Conservation (phyloP, 768 basidiomycete genomes). For the Lactarius hatsudake region DNA sequence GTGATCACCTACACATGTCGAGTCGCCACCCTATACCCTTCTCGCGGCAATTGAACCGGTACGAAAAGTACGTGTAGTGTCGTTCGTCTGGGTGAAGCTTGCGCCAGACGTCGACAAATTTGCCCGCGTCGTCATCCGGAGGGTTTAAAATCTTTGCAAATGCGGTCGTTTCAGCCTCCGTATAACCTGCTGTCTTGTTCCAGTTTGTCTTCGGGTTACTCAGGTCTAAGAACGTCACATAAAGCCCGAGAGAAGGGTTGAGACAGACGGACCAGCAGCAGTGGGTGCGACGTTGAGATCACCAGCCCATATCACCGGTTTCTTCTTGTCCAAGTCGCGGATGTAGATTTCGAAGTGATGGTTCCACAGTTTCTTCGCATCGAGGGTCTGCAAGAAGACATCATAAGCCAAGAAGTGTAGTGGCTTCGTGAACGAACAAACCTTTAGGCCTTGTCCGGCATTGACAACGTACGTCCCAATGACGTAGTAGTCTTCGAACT, state of each 20-base stretch:
- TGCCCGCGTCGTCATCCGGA: constrained; percentile 36
- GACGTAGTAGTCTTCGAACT: constrained; percentile 67
- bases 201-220: constrained; percentile 69
- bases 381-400: constrained; percentile 53
- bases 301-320: constrained; percentile 86
- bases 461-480: constrained; percentile 85
- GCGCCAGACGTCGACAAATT: constrained; percentile 81
- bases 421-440: neutral
- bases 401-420: neutral
- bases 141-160: constrained; percentile 67
- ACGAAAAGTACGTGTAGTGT: constrained; percentile 86
- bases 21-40: constrained; percentile 88
- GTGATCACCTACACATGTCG: constrained; percentile 63
- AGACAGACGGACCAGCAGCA: constrained; percentile 47
- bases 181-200: constrained; percentile 88
- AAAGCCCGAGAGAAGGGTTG: neutral
- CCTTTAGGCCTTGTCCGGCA: constrained; percentile 72
- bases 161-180: constrained; percentile 73
- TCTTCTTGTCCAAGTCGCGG: constrained; percentile 66
- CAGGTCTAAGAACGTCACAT: constrained; percentile 48
- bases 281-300: constrained; percentile 88
- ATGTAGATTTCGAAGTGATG: constrained; percentile 71
- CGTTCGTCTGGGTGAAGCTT: constrained; percentile 58
- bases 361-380: constrained; percentile 78
- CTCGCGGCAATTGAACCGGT: constrained; percentile 72